These are phyloP conservation scores for Neurospora cerealis DNA, from an alignment of 495 filamentous ascomycete genomes.

Conservation along the genomic window DNA sequence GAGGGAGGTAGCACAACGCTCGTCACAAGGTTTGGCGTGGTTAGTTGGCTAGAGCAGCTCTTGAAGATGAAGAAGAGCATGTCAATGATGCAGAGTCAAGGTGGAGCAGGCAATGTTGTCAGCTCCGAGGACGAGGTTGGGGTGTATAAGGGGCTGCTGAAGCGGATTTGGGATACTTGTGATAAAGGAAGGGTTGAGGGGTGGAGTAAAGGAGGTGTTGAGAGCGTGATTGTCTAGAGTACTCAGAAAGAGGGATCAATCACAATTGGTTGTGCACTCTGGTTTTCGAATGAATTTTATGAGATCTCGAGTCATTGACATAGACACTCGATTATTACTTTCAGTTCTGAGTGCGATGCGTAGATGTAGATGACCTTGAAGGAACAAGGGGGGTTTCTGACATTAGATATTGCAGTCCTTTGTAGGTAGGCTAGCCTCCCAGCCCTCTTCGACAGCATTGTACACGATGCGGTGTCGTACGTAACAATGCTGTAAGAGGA, in stretches of 20 bases:
- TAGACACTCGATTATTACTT: background rate
- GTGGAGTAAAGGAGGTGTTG: slow-evolving; percentile 53
- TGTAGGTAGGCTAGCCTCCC: background rate
- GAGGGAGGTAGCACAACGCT: slow-evolving; percentile 75
- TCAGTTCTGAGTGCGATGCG: background rate
- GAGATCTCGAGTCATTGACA: background rate
- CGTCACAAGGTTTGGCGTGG: slow-evolving; percentile 70
- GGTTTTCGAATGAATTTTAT: background rate
- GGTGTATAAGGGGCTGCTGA: slow-evolving; percentile 47
- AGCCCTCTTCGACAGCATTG: background rate
- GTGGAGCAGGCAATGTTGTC: slow-evolving; percentile 8
- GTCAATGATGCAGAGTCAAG: slow-evolving; percentile 14
- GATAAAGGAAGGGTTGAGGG: slow-evolving; percentile 53
- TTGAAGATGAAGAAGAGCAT: slow-evolving; percentile 34
- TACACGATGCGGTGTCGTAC: background rate
- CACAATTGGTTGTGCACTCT: background rate
- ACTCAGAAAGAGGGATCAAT: background rate
- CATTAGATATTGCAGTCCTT: background rate
- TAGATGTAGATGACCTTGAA: background rate
- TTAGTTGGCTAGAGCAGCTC: slow-evolving; percentile 61
- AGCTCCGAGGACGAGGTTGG: slow-evolving; percentile 29
- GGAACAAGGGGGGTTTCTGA: background rate
- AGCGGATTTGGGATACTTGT: slow-evolving; percentile 56
- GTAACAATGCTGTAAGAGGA: background rate
- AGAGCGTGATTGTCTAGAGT: background rate